Base-by-base conservation (phyloP, 306 rosid species). In the Cucurbita argyrosperma region DNA sequence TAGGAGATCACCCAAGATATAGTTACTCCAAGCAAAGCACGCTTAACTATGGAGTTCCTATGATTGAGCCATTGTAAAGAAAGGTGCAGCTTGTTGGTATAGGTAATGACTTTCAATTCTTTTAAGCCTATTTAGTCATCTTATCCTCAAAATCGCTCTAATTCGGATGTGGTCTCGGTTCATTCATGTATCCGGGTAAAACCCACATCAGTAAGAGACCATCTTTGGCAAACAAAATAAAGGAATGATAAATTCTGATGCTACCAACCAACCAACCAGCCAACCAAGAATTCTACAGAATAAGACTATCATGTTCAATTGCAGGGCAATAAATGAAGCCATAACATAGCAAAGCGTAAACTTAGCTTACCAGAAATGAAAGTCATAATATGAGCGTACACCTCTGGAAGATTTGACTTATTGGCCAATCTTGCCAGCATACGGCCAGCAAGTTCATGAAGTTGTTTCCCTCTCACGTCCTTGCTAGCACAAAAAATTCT, bases 401-500 rank as follows among this genome's bases (percentile, higher is more conserved):
- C 96, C 52, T 91, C 99, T 9, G 87, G 86, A 77, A 87, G 86
- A 76, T 81, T 81, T 7, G 91, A 85, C 85, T 91, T 94, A 71
- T 78, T 84, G 50, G 79, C 80, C 88, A 91, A 80, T 84, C 99
- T 89, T 40, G 75, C 83, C 69, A 88, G 78, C 81, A 92, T 82
- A 55, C 78, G 85, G 79, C 82, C 92, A 16, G 96, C 97, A 77
- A 91, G 83, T 39, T 87, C 90, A 71, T 81, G 82, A 81, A 94
- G 83, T 59, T 82, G 87, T 81, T 87, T 91, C 75, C 99, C 99
- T 82, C 97, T 89, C 78, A 82, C 80, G 77, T 87, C 97, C 85
- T 91, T 91, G 87, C 99, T 94, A 53, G 84, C 90, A 81, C 83
- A 82, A 75, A 94, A 94, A 57, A 94, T 91, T 76, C 99, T 87